phyloP scores from a whole-genome alignment of 176 grass and related monocot genomes.

The Lolium perenne region DNA sequence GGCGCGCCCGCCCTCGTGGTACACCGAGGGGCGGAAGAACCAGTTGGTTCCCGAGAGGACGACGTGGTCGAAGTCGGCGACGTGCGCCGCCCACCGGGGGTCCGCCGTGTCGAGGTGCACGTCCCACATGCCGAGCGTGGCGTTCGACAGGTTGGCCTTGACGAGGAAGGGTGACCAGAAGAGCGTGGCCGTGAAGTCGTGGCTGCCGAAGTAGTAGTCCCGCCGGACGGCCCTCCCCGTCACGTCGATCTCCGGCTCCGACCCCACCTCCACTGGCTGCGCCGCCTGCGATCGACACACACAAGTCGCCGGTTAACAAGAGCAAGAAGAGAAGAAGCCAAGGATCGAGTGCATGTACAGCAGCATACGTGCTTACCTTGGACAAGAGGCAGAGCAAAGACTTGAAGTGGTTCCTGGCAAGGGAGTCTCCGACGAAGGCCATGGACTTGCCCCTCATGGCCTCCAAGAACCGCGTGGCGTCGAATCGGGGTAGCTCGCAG shows the following conservation, averaged over 20 bases:
- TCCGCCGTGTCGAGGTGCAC: conserved; percentile 66
- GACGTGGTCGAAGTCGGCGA: conserved; percentile 55
- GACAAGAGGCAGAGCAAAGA: conserved; percentile 75
- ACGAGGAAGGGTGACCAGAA: conserved; percentile 76
- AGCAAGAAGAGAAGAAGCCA: background rate
- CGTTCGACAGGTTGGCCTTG: conserved; percentile 52
- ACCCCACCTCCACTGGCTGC: conserved; percentile 33
- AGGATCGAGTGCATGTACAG: background rate
- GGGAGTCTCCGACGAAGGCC: conserved; percentile 83
- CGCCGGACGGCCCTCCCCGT: conserved; percentile 48
- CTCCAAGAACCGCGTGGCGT: conserved; percentile 57
- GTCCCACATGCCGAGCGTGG: conserved; percentile 56
- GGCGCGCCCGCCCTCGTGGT: conserved; percentile 39
- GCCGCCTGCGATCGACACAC: conserved; percentile 21
- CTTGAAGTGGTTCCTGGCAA: conserved; percentile 81
- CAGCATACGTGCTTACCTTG: conserved; percentile 17
- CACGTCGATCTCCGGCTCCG: conserved; percentile 48
- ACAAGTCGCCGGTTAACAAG: background rate
- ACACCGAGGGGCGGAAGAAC: conserved; percentile 62
- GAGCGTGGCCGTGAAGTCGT: conserved; percentile 57
- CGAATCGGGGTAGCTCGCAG: conserved; percentile 64
- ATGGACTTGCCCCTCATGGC: conserved; percentile 61
- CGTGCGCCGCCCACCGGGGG: conserved; percentile 48
- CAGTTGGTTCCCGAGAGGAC: conserved; percentile 64
- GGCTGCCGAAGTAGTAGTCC: conserved; percentile 44